Evolutionary conservation across 768 basidiomycete genomes (phyloP).

Genomic region (Tremella fuciformis): DNA sequence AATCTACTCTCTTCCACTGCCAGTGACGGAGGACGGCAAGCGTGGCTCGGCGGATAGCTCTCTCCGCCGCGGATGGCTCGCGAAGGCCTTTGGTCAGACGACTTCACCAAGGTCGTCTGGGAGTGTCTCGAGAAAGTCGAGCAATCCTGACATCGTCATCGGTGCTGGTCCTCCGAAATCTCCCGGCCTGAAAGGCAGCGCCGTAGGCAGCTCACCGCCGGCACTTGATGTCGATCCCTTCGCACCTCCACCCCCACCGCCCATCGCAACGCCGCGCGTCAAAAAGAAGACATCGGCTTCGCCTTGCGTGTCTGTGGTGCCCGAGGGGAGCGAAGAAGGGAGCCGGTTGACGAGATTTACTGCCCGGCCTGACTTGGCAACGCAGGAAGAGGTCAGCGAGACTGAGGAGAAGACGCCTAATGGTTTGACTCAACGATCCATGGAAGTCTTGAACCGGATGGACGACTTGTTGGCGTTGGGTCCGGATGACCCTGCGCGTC

Average conservation of each 20-base stretch:
- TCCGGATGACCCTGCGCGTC: conserved; percentile 47
- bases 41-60: conserved; percentile 37
- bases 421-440: conserved; percentile 21
- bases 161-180: not conserved
- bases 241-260: conserved; percentile 60
- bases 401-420: conserved; percentile 10
- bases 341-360: conserved; percentile 26
- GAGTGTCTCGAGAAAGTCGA: conserved; percentile 29
- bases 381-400: conserved; percentile 6
- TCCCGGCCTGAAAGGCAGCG: too few relatives aligned
- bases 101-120: conserved; percentile 31
- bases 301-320: conserved; percentile 43
- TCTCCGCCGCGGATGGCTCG: conserved; percentile 49
- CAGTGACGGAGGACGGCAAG: conserved; percentile 10
- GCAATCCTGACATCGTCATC: conserved; percentile 11
- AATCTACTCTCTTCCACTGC: conserved; percentile 34
- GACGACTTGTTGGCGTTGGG: conserved; percentile 44
- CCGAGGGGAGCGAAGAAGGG: conserved; percentile 42
- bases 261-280: conserved; percentile 61
- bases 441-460: conserved; percentile 39
- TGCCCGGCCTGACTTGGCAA: not conserved
- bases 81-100: conserved; percentile 46
- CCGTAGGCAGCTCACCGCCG: conserved; percentile 1
- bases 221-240: conserved; percentile 67
- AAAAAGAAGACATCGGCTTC: conserved; percentile 29